These are phyloP conservation scores for Amaranthus tricolor DNA, from an alignment of 179 eudicot genomes.

Conservation along the genomic window DNA sequence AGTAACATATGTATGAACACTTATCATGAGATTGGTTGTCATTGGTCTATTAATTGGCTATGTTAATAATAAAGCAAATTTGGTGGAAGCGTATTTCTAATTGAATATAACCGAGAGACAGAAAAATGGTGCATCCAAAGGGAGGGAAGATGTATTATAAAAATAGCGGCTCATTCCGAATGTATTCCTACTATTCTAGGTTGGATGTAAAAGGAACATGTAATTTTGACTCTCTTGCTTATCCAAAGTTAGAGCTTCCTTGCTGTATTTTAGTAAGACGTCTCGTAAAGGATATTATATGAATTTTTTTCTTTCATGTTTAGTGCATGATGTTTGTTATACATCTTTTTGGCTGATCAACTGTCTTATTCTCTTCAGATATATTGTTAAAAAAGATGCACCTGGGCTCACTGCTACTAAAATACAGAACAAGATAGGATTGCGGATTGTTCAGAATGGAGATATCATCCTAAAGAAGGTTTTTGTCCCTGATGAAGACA, in stretches of 20 bases:
- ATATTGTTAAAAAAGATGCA: conserved; percentile 71
- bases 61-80: no score
- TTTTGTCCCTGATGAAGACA: conserved; percentile 87
- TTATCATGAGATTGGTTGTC: no score
- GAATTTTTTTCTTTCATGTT: background rate
- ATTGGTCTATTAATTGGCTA: no score
- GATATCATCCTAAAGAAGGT: conserved; percentile 74
- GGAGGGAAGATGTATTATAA: no score
- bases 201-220: no score
- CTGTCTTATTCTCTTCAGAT: conserved; percentile 40
- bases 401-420: conserved; percentile 88
- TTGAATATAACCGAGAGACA: no score
- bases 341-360: background rate
- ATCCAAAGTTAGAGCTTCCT: background rate
- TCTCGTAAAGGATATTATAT: background rate
- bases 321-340: background rate
- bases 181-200: no score
- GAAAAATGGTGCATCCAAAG: no score
- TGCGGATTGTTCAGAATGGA: conserved; percentile 93
- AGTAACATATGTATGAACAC: no score
- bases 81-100: no score
- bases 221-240: no score
- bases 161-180: no score
- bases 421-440: conserved; percentile 84
- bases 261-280: background rate